A percentile compares a stretch with the other conserved stretches of the same genome.
phyloP scores from a whole-genome alignment of 768 basidiomycete species.

The Suillus bovinus region DNA sequence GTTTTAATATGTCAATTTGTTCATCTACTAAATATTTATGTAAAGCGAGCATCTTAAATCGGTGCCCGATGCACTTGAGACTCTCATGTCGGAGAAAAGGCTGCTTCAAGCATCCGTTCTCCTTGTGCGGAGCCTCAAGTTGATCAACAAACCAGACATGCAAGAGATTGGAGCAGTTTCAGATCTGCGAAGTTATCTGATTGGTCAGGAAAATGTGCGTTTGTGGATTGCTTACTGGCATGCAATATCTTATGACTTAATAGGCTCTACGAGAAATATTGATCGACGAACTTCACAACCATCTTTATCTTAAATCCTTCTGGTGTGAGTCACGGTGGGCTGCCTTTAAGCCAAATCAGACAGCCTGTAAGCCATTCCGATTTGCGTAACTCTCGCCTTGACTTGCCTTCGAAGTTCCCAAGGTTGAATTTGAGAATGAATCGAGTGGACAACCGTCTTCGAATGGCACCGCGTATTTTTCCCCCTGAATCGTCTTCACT shows the following conservation, averaged over 20 bases:
- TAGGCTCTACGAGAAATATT: slow-evolving; percentile 92
- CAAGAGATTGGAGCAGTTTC: slow-evolving; percentile 92
- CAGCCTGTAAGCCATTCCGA: slow-evolving; percentile 56
- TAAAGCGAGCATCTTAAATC: slow-evolving; percentile 84
- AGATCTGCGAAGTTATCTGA: slow-evolving; percentile 83
- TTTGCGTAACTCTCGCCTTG: slow-evolving; percentile 9
- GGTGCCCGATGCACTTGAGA: slow-evolving; percentile 90
- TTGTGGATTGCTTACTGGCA: neutral
- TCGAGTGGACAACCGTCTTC: slow-evolving; percentile 21
- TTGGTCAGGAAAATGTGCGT: slow-evolving; percentile 83
- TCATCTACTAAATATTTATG: slow-evolving; percentile 18
- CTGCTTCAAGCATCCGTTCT: slow-evolving; percentile 86
- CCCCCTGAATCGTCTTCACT: slow-evolving; percentile 39
- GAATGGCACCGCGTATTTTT: slow-evolving; percentile 23
- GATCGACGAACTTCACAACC: slow-evolving; percentile 92
- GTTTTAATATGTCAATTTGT: slow-evolving; percentile 7
- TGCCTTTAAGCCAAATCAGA: slow-evolving; percentile 79
- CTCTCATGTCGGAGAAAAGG: slow-evolving; percentile 93
- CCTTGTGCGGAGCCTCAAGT: slow-evolving; percentile 84
- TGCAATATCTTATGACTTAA: slow-evolving; percentile 12
- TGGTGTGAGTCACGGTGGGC: slow-evolving; percentile 96
- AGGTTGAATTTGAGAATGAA: slow-evolving; percentile 64
- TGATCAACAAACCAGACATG: slow-evolving; percentile 91
- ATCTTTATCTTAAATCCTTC: slow-evolving; percentile 95
- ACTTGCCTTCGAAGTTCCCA: slow-evolving; percentile 49